phyloP scores from a whole-genome alignment of 306 rosid species.

The Parietaria judaica region DNA sequence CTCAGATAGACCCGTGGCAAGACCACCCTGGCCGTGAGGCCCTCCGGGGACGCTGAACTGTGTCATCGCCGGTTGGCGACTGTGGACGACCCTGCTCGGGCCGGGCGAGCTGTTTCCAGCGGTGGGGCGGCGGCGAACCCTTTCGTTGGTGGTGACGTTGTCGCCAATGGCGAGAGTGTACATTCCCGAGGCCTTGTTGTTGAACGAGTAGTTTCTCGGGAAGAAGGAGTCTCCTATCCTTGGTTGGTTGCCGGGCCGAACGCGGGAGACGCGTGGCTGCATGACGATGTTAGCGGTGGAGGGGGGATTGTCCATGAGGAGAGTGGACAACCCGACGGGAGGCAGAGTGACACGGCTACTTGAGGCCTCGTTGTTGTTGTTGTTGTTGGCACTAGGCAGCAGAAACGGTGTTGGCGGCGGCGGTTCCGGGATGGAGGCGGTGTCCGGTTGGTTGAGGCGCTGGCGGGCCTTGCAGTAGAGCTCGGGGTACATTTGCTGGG shows the following conservation, averaged over 20 bases:
- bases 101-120: too few relatives aligned
- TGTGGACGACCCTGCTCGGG: too few relatives aligned
- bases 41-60: too few relatives aligned
- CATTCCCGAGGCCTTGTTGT: not conserved
- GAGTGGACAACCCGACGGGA: conserved; percentile 1
- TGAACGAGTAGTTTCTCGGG: not conserved
- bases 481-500: not conserved
- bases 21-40: not conserved
- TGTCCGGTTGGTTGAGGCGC: not conserved
- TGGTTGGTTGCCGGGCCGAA: too few relatives aligned
- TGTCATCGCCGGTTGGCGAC: too few relatives aligned
- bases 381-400: not conserved
- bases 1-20: not conserved
- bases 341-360: not conserved
- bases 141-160: too few relatives aligned
- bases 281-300: not conserved
- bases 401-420: not conserved
- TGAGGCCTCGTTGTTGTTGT: not conserved
- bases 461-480: not conserved
- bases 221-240: not conserved
- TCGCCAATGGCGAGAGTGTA: too few relatives aligned
- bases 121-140: too few relatives aligned
- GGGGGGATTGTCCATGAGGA: conserved; percentile 7
- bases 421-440: not conserved
- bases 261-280: not conserved